A percentile compares a stretch with the other conserved stretches of the same genome.
These are phyloP conservation scores for Starmerella geochares DNA, from an alignment of 805 yeast species.

Conservation along the genomic window DNA sequence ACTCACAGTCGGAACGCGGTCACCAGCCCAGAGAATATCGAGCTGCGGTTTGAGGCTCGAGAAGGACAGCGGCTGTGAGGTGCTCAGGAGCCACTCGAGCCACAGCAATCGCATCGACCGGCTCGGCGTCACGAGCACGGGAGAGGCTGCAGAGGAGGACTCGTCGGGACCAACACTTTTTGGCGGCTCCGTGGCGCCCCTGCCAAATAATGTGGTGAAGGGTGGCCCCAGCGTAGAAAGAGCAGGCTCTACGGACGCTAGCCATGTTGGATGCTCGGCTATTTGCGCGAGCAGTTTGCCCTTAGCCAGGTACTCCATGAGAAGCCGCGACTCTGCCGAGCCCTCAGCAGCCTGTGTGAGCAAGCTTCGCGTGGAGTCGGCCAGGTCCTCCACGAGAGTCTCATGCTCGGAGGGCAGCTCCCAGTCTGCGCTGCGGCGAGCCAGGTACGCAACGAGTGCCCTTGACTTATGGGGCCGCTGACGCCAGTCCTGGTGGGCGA, in stretches of 20 bases:
- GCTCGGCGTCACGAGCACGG: constrained; percentile 9
- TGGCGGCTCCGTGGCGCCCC: neutral
- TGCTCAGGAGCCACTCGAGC: constrained; percentile 24
- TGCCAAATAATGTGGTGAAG: neutral
- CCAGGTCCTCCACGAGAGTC: neutral
- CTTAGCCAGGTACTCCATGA: constrained; percentile 1
- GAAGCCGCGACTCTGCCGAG: constrained; percentile 15
- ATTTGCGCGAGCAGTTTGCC: constrained; percentile 2
- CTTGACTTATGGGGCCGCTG: constrained; percentile 1
- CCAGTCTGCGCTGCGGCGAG: constrained; percentile 18
- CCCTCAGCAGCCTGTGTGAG: constrained; percentile 20
- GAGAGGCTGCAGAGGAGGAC: neutral
- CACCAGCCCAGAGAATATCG: constrained; percentile 26
- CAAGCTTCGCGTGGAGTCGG: neutral
- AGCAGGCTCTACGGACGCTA: neutral
- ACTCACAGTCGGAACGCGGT: constrained; percentile 25
- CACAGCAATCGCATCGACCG: constrained; percentile 22
- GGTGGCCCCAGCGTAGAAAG: neutral
- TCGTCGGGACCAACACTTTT: neutral
- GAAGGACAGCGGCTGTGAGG: constrained; percentile 15
- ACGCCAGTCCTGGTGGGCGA: constrained; percentile 6
- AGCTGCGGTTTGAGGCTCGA: constrained; percentile 14
- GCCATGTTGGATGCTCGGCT: neutral
- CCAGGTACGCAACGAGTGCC: constrained; percentile 18
- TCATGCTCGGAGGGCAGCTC: constrained; percentile 7